Evolutionary conservation across 176 grass and related monocot species (phyloP).

Genomic region (Musa schizocarpa): DNA sequence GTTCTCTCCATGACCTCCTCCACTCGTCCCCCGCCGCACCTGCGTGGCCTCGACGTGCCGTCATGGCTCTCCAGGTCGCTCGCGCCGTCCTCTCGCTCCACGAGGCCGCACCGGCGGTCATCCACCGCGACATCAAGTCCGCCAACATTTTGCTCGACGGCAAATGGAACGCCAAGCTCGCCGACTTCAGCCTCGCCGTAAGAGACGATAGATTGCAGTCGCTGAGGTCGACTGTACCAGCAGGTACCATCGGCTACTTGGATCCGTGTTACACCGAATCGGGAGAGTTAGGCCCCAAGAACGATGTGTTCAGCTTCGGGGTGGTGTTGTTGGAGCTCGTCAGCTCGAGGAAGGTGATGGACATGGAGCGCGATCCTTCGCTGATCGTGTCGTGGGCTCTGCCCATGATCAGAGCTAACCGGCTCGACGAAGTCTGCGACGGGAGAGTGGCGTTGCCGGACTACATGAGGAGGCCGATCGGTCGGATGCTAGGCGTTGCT

Average conservation of each 20-base stretch:
- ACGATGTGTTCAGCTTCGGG: conserved; percentile 97
- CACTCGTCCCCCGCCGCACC: conserved; percentile 42
- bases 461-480: conserved; percentile 3
- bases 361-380: conserved; percentile 51
- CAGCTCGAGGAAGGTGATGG: conserved; percentile 88
- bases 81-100: conserved; percentile 53
- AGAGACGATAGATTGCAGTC: neutral
- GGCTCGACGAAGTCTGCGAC: conserved; percentile 38
- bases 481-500: conserved; percentile 40
- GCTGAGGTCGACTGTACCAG: conserved; percentile 21
- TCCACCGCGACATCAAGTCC: conserved; percentile 91
- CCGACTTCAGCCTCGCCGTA: conserved; percentile 87
- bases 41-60: conserved; percentile 51
- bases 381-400: conserved; percentile 67
- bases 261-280: conserved; percentile 88
- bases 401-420: conserved; percentile 27
- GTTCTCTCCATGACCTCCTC: conserved; percentile 80
- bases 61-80: conserved; percentile 62
- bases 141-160: conserved; percentile 65
- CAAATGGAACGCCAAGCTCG: conserved; percentile 50
- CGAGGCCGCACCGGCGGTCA: conserved; percentile 31
- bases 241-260: conserved; percentile 95
- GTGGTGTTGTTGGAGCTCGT: conserved; percentile 81
- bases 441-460: conserved; percentile 26
- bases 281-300: conserved; percentile 44